Percentiles rank a stretch among this genome's conserved stretches.
Evolutionary conservation across 768 basidiomycete species (phyloP).

Genomic region (Mycena kentingensis): DNA sequence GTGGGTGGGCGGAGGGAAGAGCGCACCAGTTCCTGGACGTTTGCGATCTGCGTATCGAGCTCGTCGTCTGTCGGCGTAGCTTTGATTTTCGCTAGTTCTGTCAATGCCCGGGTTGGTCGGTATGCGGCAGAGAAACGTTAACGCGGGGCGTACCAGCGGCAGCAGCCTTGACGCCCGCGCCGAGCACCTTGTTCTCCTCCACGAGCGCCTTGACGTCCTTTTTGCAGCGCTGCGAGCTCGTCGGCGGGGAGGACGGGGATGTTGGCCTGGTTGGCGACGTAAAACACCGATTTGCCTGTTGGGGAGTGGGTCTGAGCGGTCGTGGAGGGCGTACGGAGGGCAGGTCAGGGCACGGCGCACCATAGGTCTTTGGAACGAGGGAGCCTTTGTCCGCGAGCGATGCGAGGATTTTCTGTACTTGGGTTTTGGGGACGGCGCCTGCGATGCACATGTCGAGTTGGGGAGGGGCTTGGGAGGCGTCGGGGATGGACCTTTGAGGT

Average conservation of each 20-base stretch:
- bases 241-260: slow-evolving; percentile 65
- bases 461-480: background rate
- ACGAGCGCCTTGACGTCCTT: slow-evolving; percentile 32
- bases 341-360: slow-evolving; percentile 41
- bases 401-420: too few relatives aligned
- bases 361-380: slow-evolving; percentile 82
- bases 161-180: slow-evolving; percentile 52
- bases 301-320: slow-evolving; percentile 8
- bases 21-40: slow-evolving; percentile 54
- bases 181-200: slow-evolving; percentile 51
- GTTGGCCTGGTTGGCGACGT: slow-evolving; percentile 80
- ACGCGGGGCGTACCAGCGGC: slow-evolving; percentile 40
- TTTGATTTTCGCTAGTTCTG: slow-evolving; percentile 69
- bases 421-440: slow-evolving; percentile 81
- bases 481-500: slow-evolving; percentile 56
- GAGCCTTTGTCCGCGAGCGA: too few relatives aligned
- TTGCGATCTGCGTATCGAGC: slow-evolving; percentile 56
- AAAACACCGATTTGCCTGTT: slow-evolving; percentile 83
- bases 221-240: slow-evolving; percentile 52
- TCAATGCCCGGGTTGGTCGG: slow-evolving; percentile 17
- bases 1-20: slow-evolving; percentile 7
- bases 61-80: slow-evolving; percentile 70
- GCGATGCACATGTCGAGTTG: background rate
- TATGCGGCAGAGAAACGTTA: slow-evolving; percentile 1
- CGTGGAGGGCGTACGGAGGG: slow-evolving; percentile 12